These are phyloP conservation scores for Ophiostoma ips DNA, from an alignment of 2,329 filamentous ascomycete genomes.

Conservation along the genomic window DNA sequence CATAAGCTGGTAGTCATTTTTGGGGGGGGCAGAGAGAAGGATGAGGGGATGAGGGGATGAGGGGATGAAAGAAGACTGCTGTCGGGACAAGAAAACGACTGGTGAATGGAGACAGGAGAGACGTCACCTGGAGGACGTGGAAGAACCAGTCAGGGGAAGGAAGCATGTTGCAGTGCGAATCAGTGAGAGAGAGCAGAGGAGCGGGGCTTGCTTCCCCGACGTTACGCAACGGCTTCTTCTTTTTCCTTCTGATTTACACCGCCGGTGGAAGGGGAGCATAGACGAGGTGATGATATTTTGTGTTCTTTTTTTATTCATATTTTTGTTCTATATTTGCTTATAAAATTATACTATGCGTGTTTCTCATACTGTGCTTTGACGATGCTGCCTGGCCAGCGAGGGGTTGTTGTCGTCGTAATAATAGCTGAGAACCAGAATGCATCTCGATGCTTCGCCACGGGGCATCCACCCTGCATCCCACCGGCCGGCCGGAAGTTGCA, in stretches of 20 bases:
- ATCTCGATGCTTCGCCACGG: too few relatives aligned
- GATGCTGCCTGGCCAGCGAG: background rate
- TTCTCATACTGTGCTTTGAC: background rate
- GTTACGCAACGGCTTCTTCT: background rate
- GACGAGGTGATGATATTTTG: background rate
- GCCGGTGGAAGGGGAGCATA: conserved; percentile 2
- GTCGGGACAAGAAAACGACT: background rate
- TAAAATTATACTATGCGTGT: background rate
- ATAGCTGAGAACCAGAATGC: background rate
- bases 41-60: background rate
- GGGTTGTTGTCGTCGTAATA: background rate
- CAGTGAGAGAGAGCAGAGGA: background rate
- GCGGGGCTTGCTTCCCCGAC: too few relatives aligned
- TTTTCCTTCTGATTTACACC: background rate
- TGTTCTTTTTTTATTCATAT: background rate
- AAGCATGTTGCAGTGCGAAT: background rate
- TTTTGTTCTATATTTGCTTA: background rate
- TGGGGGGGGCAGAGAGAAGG: background rate
- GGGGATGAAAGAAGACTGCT: background rate
- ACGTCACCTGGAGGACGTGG: background rate
- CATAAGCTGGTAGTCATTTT: conserved; percentile 38
- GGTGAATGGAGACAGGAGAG: background rate
- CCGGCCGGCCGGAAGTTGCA: background rate
- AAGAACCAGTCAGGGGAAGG: background rate
- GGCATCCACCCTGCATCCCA: too few relatives aligned